Percentiles rank a stretch among this genome's conserved stretches.
Evolutionary conservation across 805 yeast genomes (phyloP).

Genomic region (Cyberlindnera saturnus): DNA sequence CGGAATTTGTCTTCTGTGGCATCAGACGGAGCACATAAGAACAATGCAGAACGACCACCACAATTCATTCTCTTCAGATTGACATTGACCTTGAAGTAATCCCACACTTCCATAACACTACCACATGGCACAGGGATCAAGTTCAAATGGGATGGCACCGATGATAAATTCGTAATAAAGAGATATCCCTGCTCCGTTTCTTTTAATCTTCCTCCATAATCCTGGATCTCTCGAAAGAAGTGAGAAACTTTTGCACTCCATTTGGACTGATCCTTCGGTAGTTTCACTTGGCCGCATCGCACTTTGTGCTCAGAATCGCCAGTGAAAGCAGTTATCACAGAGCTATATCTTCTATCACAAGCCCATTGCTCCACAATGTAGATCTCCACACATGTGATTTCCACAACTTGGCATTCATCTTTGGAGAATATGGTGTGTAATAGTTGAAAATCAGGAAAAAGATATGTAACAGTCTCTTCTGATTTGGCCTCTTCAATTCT

Average conservation of each 20-base stretch:
- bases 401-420: constrained; percentile 39
- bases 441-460: constrained; percentile 56
- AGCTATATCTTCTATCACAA: constrained; percentile 57
- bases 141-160: constrained; percentile 68
- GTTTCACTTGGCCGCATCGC: constrained; percentile 55
- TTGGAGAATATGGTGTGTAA: constrained; percentile 38
- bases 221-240: constrained; percentile 59
- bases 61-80: constrained; percentile 74
- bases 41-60: constrained; percentile 76
- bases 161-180: constrained; percentile 78
- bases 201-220: constrained; percentile 67
- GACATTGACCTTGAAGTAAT: constrained; percentile 61
- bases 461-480: constrained; percentile 16
- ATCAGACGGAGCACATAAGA: constrained; percentile 65
- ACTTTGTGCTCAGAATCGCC: constrained; percentile 71
- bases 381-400: constrained; percentile 72
- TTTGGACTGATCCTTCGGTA: constrained; percentile 24
- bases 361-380: constrained; percentile 97
- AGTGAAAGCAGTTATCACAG: constrained; percentile 75
- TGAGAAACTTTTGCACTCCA: constrained; percentile 42
- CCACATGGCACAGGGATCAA: constrained; percentile 67
- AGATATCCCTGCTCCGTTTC: constrained; percentile 53
- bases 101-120: constrained; percentile 39
- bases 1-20: constrained; percentile 79
- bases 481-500: neutral